Conservation (phyloP, 345 rosid genomes). For the Linum trigynum region DNA sequence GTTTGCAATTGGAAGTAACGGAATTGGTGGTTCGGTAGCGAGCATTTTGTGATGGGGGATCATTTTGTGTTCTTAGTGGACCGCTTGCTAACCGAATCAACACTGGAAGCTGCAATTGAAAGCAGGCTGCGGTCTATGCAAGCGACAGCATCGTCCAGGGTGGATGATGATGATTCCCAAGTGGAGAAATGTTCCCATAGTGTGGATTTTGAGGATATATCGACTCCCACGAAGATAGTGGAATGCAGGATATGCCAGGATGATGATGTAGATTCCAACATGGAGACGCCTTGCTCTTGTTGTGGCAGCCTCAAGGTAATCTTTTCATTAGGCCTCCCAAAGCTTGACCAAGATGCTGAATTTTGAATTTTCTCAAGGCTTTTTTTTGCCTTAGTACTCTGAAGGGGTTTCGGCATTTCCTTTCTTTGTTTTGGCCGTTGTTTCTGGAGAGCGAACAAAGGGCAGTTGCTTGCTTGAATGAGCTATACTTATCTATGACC, state of each 20-base stretch:
- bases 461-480: neutral
- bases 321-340: neutral
- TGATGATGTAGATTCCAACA: conserved; percentile 66
- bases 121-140: conserved; percentile 48
- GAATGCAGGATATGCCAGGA: conserved; percentile 95
- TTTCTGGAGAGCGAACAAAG: neutral
- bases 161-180: conserved; percentile 21
- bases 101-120: conserved; percentile 70
- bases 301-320: conserved; percentile 83
- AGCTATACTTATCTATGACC: no score
- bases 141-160: conserved; percentile 20
- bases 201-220: conserved; percentile 37
- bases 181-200: conserved; percentile 18
- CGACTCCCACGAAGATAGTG: conserved; percentile 40
- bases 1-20: neutral
- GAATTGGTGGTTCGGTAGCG: conserved; percentile 3
- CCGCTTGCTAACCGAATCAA: conserved; percentile 75
- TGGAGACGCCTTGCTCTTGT: conserved; percentile 93
- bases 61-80: conserved; percentile 88
- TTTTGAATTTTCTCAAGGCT: neutral
- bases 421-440: neutral
- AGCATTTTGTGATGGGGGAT: conserved; percentile 58
- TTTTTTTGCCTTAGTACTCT: neutral
- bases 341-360: neutral
- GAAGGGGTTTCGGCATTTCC: neutral